Evolutionary conservation across 805 yeast genomes (phyloP).

Genomic region (Candida hungchunana): DNA sequence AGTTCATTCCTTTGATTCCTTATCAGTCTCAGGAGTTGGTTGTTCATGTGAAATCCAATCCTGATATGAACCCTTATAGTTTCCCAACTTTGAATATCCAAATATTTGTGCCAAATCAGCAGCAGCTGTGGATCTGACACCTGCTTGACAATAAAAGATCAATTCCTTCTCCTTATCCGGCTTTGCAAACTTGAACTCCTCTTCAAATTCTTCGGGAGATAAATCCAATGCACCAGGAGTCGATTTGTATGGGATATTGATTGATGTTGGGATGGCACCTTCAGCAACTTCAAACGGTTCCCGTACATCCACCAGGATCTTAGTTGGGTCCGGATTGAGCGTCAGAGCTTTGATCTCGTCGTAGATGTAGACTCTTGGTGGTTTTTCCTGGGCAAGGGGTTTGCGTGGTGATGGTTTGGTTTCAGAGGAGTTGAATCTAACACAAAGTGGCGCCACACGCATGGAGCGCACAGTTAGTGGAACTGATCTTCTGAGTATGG

Average conservation of each 20-base stretch:
- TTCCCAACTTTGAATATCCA: constrained; percentile 81
- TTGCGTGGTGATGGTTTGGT: constrained; percentile 29
- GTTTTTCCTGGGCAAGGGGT: constrained; percentile 8
- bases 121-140: constrained; percentile 86
- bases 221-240: constrained; percentile 91
- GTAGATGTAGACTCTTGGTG: constrained; percentile 42
- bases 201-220: constrained; percentile 71
- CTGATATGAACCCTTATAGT: constrained; percentile 80
- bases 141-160: constrained; percentile 89
- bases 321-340: constrained; percentile 39
- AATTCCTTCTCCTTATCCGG: constrained; percentile 69
- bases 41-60: constrained; percentile 66
- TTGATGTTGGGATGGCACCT: constrained; percentile 79
- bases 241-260: constrained; percentile 85
- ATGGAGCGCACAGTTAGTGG: background rate
- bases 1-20: constrained; percentile 5
- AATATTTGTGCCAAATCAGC: constrained; percentile 88
- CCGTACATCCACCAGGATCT: constrained; percentile 80
- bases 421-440: constrained; percentile 14
- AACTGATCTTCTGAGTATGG: too few relatives aligned
- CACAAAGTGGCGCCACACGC: background rate
- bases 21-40: constrained; percentile 16
- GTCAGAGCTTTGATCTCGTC: constrained; percentile 45
- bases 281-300: constrained; percentile 73
- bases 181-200: constrained; percentile 75